Evolutionary conservation across 2,329 filamentous ascomycete genomes (phyloP).

Genomic region (Botryosphaeria dothidea): DNA sequence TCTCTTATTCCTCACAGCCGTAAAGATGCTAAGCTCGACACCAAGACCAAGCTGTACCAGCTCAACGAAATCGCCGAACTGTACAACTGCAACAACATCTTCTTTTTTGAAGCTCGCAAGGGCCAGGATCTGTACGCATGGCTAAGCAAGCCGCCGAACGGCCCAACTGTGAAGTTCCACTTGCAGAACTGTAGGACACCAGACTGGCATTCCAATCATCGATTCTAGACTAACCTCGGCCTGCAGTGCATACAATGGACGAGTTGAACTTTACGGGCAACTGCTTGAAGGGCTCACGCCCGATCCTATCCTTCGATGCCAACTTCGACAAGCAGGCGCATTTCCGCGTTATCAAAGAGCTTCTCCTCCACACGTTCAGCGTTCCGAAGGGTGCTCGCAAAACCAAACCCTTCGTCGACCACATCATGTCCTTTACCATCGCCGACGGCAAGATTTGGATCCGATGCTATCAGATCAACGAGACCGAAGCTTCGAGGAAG

Average conservation of each 20-base stretch:
- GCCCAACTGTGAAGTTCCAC: constrained; percentile 73
- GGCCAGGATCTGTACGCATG: constrained; percentile 92
- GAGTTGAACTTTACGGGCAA: constrained; percentile 97
- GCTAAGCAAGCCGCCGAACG: constrained; percentile 88
- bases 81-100: constrained; percentile 91
- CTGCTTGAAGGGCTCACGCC: constrained; percentile 89
- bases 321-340: constrained; percentile 82
- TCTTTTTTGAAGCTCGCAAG: constrained; percentile 96
- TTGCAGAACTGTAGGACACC: constrained; percentile 66
- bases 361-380: constrained; percentile 87
- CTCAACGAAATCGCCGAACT: constrained; percentile 57
- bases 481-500: constrained; percentile 62
- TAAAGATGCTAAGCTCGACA: constrained; percentile 96
- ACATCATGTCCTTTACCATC: constrained; percentile 88
- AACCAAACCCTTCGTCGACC: constrained; percentile 94
- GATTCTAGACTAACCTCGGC: constrained; percentile 1
- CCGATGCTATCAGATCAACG: constrained; percentile 88
- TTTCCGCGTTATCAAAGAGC: constrained; percentile 80
- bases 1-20: constrained; percentile 86
- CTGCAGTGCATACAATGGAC: constrained; percentile 86
- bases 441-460: constrained; percentile 96
- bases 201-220: neutral
- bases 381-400: constrained; percentile 87
- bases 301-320: constrained; percentile 87
- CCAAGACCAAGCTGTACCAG: constrained; percentile 75